These are phyloP conservation scores for Geotrichum klebahnii DNA, from an alignment of 1,139 yeast genomes.

Conservation along the genomic window DNA sequence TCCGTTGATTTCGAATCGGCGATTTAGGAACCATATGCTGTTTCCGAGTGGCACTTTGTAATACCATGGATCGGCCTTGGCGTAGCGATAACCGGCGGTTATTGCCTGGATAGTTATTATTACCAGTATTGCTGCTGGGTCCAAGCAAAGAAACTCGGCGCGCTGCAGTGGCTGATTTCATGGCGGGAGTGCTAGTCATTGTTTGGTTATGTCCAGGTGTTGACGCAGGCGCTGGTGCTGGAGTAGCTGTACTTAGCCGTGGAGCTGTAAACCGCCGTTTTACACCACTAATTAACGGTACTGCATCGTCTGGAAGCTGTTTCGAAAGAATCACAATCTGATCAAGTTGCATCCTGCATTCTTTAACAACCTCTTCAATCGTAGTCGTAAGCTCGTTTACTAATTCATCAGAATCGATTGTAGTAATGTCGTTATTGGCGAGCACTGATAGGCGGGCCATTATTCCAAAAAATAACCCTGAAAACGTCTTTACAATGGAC, in stretches of 20 bases:
- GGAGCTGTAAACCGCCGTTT: conserved; percentile 10
- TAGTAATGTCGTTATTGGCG: too few species aligned
- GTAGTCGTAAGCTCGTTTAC: not conserved
- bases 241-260: too few species aligned
- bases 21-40: conserved; percentile 24
- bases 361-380: conserved; percentile 8
- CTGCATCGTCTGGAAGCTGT: not conserved
- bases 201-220: not conserved
- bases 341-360: conserved; percentile 5
- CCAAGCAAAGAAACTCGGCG: conserved; percentile 1
- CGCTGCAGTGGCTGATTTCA: not conserved
- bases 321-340: not conserved
- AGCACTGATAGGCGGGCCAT: conserved; percentile 3
- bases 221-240: not conserved
- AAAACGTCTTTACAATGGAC: conserved; percentile 2
- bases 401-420: conserved; percentile 3
- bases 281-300: not conserved
- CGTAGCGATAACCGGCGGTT: not conserved
- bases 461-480: conserved; percentile 7
- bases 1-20: conserved; percentile 24
- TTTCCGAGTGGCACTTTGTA: conserved; percentile 12
- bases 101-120: not conserved
- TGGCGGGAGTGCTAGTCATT: too few species aligned
- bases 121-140: not conserved
- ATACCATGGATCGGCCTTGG: conserved; percentile 8